A percentile compares a stretch with the other conserved stretches of the same genome.
phyloP scores from a whole-genome alignment of 1,139 yeast species.

The Hyphopichia khmerensis region DNA sequence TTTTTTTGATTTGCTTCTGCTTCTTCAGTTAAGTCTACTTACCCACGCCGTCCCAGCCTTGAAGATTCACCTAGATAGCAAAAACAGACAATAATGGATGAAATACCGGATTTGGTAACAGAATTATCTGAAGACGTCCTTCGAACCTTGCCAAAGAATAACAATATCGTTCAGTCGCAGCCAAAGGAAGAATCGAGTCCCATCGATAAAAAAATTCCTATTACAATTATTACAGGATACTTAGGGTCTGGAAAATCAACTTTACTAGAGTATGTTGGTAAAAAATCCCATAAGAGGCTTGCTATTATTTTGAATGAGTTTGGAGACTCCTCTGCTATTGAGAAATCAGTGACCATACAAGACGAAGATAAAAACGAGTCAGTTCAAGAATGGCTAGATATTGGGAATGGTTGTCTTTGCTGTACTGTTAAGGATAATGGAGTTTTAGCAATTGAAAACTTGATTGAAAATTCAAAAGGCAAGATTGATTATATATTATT shows the following conservation, averaged over 20 bases:
- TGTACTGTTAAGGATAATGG: slow-evolving; percentile 96
- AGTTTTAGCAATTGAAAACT: slow-evolving; percentile 87
- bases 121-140: slow-evolving; percentile 18
- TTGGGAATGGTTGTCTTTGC: slow-evolving; percentile 95
- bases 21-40: too few relatives aligned
- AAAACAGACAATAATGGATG: slow-evolving; percentile 39
- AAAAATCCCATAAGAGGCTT: slow-evolving; percentile 64
- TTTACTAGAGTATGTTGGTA: slow-evolving; percentile 69
- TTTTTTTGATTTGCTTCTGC: too few relatives aligned
- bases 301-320: slow-evolving; percentile 92
- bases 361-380: slow-evolving; percentile 51
- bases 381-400: slow-evolving; percentile 91
- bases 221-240: slow-evolving; percentile 91
- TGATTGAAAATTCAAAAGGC: slow-evolving; percentile 69
- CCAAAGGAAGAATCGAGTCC: slow-evolving; percentile 7
- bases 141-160: neutral
- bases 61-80: too few relatives aligned
- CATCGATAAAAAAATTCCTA: slow-evolving; percentile 61
- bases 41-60: too few relatives aligned
- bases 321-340: slow-evolving; percentile 87
- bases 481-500: slow-evolving; percentile 83
- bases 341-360: slow-evolving; percentile 77
- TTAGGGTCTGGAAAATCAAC: slow-evolving; percentile 96
- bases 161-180: neutral
- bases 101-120: slow-evolving; percentile 53